Percentiles rank a stretch among this genome's conserved stretches.
Conservation (phyloP, 192 early-diverging fungal species). For the Mortierella claussenii region DNA sequence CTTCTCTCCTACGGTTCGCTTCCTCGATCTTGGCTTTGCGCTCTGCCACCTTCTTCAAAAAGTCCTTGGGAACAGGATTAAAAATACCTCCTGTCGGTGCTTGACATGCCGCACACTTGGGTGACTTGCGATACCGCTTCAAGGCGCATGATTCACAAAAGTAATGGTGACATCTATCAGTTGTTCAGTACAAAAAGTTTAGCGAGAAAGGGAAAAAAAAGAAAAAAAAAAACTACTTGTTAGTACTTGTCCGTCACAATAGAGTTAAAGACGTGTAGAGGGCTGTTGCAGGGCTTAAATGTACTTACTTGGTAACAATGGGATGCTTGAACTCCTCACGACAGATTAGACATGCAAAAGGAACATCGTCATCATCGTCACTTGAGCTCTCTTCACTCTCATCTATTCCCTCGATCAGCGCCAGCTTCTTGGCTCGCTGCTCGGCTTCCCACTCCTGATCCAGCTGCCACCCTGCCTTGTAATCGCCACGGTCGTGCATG, state of each 20-base stretch:
- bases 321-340: slow-evolving; percentile 88
- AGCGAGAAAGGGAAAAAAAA: slow-evolving; percentile 12
- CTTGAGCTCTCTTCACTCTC: slow-evolving; percentile 58
- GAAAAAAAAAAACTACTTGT: background rate
- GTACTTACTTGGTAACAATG: slow-evolving; percentile 82
- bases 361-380: slow-evolving; percentile 82
- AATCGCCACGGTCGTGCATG: slow-evolving; percentile 97
- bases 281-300: no score
- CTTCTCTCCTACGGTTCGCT: slow-evolving; percentile 42
- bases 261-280: no score
- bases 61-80: slow-evolving; percentile 76
- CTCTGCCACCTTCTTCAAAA: slow-evolving; percentile 68
- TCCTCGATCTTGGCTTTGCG: slow-evolving; percentile 59
- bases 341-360: slow-evolving; percentile 97
- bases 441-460: slow-evolving; percentile 97
- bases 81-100: slow-evolving; percentile 87
- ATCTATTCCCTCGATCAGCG: slow-evolving; percentile 59
- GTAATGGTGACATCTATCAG: slow-evolving; percentile 86
- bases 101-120: slow-evolving; percentile 94
- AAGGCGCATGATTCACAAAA: slow-evolving; percentile 97
- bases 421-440: slow-evolving; percentile 72
- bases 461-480: slow-evolving; percentile 97
- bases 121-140: slow-evolving; percentile 79
- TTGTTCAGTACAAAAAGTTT: background rate
- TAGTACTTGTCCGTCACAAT: background rate